Evolutionary conservation across 2,329 filamentous ascomycete species (phyloP), one percentile per base, ranked within the genome.

Genomic region (Niveomyces coronatus): DNA sequence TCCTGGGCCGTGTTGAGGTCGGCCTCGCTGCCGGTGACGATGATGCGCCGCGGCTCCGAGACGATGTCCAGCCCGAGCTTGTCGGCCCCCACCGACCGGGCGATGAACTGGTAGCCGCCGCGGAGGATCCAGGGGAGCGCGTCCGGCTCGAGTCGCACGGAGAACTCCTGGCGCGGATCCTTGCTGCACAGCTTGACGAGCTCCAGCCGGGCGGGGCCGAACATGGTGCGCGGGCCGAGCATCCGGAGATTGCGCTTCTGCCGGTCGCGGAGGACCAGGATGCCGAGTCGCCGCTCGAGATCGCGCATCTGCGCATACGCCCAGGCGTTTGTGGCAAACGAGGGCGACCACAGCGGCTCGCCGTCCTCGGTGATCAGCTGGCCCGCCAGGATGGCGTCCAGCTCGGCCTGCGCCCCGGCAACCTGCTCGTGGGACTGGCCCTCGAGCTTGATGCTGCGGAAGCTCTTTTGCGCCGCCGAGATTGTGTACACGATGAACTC

Each of bases 31-130:
- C 39, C 39, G 22, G 28, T 41, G 23, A 41, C 15, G 14, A 37
- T 22, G 11, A 41, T 7, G 7, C 28, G 33, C 9, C 33, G 33
- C 29, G 32, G 39, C 17, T 36, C 29, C 2, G 33, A 32, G 7
- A 19, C 33, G 15, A 41, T 10, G 17, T 41, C 39, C n/a, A 41
- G 39, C 7, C 15, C 39, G n/a, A 41, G 10, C 33, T 41, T 41
- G 29, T 41, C 39, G 9, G 10, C 6, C 22, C 33, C 33, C 9
- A 41, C 28, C n/a, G 9, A 10, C 3, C 10, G 13, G 11, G 33
- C 28, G 15, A 41, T 28, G 14, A 27, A 17, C 5, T 23, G 28
- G 9, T 27, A 32, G n/a, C 39, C 39, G 6, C 33, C 33, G 9
- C 11, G 20, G 7, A 41, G 34, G 3, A 36, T 28, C 39, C 39